Evolutionary conservation across 2,329 filamentous ascomycete species (phyloP), one percentile per base, ranked within the genome.

Genomic region (Alternaria incomplexa): DNA sequence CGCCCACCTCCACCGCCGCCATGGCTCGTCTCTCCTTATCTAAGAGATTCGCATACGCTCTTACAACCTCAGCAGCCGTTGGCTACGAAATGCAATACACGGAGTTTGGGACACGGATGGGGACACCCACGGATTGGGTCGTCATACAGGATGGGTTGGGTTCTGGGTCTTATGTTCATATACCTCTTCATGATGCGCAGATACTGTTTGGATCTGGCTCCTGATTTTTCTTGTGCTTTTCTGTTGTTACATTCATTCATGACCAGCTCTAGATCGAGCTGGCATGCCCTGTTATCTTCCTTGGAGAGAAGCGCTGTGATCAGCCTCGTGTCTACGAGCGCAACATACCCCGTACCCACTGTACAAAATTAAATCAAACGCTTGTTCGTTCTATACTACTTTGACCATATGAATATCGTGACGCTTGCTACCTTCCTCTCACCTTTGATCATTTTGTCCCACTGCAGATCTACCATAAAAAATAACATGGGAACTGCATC

Each of bases 1-100:
- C 52, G 71, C 66, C 7, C 74, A 75, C 48, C 66, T 76, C 45
- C 71, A 74, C 66, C 75, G 73, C 61, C 73, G 74, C 45, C 73
- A 74, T 64, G 69, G 69, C 45, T 68, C 71, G 26, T 64, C 69
- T 47, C 69, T 56, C 68, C 48, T 71, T 11, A 17, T 70, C 52
- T 76, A 69, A 70, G 58, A 52, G 45, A n/a, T 43, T 48, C 11
- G 47, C 62, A 48, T 25, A 58, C 43, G 45, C 15, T 53, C 32
- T 46, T 43, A 53, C 48, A 65, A 54, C 17, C 36, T 48, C 26
- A 61, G 28, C 45, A 63, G 56, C 58, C 57, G 47, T 48, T 25
- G 57, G 68, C 63, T 52, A 60, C 26, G 56, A 65, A 25, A 64
- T 58, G 64, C 70, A 75, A 74, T 53, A 51, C 50, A 61, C 63